Evolutionary conservation across 2,329 filamentous ascomycete genomes (phyloP), one percentile per base, ranked within the genome.

Genomic region (Fusarium xylarioides): DNA sequence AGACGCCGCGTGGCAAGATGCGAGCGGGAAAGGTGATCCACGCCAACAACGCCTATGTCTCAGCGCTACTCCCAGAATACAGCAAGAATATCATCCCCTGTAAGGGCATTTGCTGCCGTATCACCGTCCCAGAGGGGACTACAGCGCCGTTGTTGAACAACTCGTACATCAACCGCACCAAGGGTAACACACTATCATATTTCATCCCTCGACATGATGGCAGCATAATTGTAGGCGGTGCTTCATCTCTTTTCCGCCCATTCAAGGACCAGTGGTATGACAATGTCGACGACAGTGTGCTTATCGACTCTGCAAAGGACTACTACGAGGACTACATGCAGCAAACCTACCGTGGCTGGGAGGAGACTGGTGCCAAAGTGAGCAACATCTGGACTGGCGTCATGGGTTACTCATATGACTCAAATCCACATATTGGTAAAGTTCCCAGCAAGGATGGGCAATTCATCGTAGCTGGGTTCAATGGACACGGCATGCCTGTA

Each of bases 31-130:
- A 85, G 38, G 83, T 93, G 19, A 82, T 93, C 23, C 84, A 92
- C 47, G 91, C 91, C 21, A 92, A 90, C 4, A 93, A 93, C 73
- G 91, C 84, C 18, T 93, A 92, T 78, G 92, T 90, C 0, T 87
- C 89, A 2, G 85, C 87, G 18, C 78, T 93, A 11, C 81, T 91
- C 4, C 90, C 90, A 0, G 79, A 85, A 61, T 92, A 91, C 77
- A 80, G 83, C 11, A 85, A 87, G 66, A 86, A 88, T 15, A 92
- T 93, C 66, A 85, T 91, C 14, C 91, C 91, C 0, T 86, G 88
- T 6, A 86, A 90, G 44, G 91, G 89, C 3, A 80, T 80, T 26
- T 61, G 58, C 30, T 61, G 58, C 44, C 49, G 58, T 5, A 61
- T 61, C 9, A 55, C 49, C 2, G 37, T 61, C 11, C 37, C 58